Conservation (phyloP, 345 rosid species). For the Linum tenue region DNA sequence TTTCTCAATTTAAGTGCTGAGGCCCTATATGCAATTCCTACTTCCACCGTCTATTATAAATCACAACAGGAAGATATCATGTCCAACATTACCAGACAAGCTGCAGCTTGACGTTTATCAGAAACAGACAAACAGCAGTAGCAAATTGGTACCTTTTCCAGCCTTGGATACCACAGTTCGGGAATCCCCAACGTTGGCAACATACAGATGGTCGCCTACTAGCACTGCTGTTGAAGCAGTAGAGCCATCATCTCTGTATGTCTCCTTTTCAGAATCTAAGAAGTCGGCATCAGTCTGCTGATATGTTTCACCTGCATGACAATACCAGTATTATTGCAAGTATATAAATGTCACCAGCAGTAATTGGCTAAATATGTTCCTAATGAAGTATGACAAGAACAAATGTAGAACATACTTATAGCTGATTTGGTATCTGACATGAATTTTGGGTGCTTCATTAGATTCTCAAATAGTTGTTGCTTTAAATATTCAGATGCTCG, state of each 20-base stretch:
- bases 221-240: constrained; percentile 95
- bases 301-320: constrained; percentile 71
- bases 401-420: constrained; percentile 42
- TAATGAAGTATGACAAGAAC: constrained; percentile 1
- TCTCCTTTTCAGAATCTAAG: constrained; percentile 70
- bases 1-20: not conserved
- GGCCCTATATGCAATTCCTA: not conserved
- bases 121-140: not conserved
- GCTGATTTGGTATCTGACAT: constrained; percentile 67
- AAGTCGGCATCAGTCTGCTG: constrained; percentile 79
- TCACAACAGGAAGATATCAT: not conserved
- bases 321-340: not conserved
- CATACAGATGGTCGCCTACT: constrained; percentile 82
- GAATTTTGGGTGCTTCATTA: constrained; percentile 79
- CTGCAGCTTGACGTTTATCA: not conserved
- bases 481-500: constrained; percentile 94
- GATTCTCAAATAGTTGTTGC: constrained; percentile 85
- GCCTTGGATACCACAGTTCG: constrained; percentile 83
- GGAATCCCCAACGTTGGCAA: constrained; percentile 99
- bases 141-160: constrained; percentile 55
- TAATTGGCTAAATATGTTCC: not conserved
- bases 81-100: not conserved
- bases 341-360: not conserved
- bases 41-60: not conserved
- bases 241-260: constrained; percentile 90